A percentile compares a stretch with the other conserved stretches of the same genome.
Conservation (phyloP, 768 basidiomycete genomes). For the Termitomyces sp. region DNA sequence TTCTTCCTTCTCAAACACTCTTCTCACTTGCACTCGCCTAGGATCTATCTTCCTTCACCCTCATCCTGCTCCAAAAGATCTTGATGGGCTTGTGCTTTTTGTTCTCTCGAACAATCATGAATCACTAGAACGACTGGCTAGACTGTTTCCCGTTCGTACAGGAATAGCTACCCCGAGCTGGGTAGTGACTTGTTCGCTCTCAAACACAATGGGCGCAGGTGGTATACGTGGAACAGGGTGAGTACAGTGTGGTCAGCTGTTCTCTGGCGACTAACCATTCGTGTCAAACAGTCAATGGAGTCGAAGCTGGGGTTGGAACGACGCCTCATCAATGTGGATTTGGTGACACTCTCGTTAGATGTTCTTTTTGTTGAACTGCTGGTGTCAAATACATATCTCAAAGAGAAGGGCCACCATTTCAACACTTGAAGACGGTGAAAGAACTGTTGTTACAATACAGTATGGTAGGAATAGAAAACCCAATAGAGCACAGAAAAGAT, state of each 20-base stretch:
- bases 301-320: conserved; percentile 38
- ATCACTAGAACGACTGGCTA: conserved; percentile 61
- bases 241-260: conserved; percentile 16
- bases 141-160: conserved; percentile 83
- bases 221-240: conserved; percentile 77
- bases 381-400: background rate
- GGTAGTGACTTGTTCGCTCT: conserved; percentile 51
- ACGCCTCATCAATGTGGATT: conserved; percentile 40
- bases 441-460: conserved; percentile 82
- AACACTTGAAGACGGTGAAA: conserved; percentile 51
- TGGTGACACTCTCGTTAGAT: background rate
- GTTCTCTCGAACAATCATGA: conserved; percentile 49
- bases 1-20: too few relatives aligned
- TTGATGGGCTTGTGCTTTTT: conserved; percentile 39
- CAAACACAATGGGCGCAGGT: conserved; percentile 61
- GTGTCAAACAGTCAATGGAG: conserved; percentile 18
- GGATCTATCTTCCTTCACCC: conserved; percentile 65
- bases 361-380: background rate
- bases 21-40: conserved; percentile 1
- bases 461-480: conserved; percentile 57
- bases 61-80: conserved; percentile 33
- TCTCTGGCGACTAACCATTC: background rate
- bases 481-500: conserved; percentile 62
- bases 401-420: conserved; percentile 23
- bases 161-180: conserved; percentile 76